Conservation (phyloP, 257 asterid species). For the Forsythia suspensa region DNA sequence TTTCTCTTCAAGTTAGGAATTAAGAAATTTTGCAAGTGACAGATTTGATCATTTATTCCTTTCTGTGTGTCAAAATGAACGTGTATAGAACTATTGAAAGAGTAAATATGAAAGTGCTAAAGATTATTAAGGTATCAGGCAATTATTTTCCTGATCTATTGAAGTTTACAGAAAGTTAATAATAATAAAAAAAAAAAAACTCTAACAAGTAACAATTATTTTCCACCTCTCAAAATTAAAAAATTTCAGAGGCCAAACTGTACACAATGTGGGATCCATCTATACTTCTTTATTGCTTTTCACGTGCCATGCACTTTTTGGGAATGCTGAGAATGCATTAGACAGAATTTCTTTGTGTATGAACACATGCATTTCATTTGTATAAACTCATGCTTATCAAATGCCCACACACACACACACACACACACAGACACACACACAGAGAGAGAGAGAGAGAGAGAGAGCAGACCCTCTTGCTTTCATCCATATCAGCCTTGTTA, state of each 20-base stretch:
- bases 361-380: background rate
- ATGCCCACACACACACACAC: conserved; percentile 4
- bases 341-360: background rate
- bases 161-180: background rate
- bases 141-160: background rate
- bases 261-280: background rate
- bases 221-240: too few species aligned
- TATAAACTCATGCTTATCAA: background rate
- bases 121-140: background rate
- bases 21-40: background rate
- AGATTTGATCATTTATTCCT: background rate
- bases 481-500: conserved; percentile 80
- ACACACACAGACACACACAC: background rate
- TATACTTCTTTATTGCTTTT: background rate
- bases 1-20: background rate
- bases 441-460: conserved; percentile 13
- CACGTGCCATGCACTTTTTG: background rate
- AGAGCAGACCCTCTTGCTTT: conserved; percentile 66
- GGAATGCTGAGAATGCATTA: background rate
- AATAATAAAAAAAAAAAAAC: background rate
- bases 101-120: background rate
- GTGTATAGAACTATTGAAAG: background rate
- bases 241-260: too few species aligned
- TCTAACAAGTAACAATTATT: background rate
- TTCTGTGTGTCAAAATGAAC: background rate